phyloP scores from a whole-genome alignment of 208 protist species.

The Leishmania martiniquensis region DNA sequence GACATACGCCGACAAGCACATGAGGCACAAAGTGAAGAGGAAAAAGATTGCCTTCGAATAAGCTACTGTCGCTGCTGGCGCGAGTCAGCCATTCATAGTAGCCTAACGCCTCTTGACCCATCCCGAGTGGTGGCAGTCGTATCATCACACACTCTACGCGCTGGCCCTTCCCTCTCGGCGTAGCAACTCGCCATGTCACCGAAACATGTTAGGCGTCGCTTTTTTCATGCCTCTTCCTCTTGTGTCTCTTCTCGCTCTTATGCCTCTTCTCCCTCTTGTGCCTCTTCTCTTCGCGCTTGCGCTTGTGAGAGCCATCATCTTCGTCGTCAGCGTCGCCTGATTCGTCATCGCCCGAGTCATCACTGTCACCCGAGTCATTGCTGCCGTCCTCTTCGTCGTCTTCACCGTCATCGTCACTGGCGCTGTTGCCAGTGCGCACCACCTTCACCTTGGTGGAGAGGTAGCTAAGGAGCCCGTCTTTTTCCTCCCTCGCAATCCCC shows the following conservation, averaged over 20 bases:
- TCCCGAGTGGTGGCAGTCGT: neutral
- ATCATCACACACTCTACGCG: neutral
- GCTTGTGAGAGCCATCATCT: constrained; percentile 36
- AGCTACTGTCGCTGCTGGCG: neutral
- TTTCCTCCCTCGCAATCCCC: constrained; percentile 70
- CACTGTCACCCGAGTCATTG: constrained; percentile 46
- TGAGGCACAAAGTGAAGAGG: neutral
- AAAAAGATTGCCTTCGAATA: neutral
- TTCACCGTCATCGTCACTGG: constrained; percentile 42
- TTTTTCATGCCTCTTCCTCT: neutral
- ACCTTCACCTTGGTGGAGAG: constrained; percentile 62
- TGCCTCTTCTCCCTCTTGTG: constrained; percentile 42
- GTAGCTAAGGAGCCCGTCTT: constrained; percentile 59
- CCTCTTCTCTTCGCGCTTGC: constrained; percentile 39
- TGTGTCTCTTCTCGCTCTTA: constrained; percentile 32
- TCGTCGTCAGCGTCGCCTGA: constrained; percentile 33
- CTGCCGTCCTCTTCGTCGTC: constrained; percentile 57
- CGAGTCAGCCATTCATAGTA: neutral
- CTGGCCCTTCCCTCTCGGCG: neutral
- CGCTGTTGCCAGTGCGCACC: constrained; percentile 38
- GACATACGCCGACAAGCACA: neutral
- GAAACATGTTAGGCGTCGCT: neutral
- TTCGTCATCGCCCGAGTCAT: constrained; percentile 49
- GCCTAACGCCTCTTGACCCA: neutral
- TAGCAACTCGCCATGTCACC: neutral